Evolutionary conservation across 176 grass and related monocot species (phyloP).

Genomic region (Carex kokanica): DNA sequence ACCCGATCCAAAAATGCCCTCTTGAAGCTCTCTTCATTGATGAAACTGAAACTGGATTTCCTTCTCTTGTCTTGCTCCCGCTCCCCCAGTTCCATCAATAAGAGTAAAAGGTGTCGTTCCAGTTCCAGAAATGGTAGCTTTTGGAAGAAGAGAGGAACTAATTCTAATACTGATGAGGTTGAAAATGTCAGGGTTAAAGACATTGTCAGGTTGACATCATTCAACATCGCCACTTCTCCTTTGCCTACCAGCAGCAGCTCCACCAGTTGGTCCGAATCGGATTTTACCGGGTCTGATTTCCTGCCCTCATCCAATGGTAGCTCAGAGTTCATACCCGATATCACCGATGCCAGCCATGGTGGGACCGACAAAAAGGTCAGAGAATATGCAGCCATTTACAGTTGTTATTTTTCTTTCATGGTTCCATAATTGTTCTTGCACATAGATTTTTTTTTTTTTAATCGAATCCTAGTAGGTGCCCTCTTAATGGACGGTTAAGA

Average conservation of each 20-base stretch:
- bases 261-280: conserved; percentile 16
- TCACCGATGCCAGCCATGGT: background rate
- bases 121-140: background rate
- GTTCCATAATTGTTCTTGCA: no score
- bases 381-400: background rate
- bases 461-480: background rate
- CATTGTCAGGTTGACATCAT: conserved; percentile 9
- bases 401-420: no score
- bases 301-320: conserved; percentile 21
- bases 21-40: conserved; percentile 39
- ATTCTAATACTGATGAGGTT: background rate
- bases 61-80: conserved; percentile 4
- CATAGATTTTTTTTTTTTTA: background rate
- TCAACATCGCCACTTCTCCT: conserved; percentile 27
- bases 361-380: conserved; percentile 13
- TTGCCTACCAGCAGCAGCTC: background rate
- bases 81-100: conserved; percentile 12
- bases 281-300: conserved; percentile 22
- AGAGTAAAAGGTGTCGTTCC: conserved; percentile 15
- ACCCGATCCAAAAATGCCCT: conserved; percentile 31
- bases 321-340: conserved; percentile 9
- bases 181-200: background rate
- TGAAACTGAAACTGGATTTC: conserved; percentile 35
- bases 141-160: conserved; percentile 22
- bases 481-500: background rate